Conservation (phyloP, 73 alveolate genomes). For the Uronychia binucleata region DNA sequence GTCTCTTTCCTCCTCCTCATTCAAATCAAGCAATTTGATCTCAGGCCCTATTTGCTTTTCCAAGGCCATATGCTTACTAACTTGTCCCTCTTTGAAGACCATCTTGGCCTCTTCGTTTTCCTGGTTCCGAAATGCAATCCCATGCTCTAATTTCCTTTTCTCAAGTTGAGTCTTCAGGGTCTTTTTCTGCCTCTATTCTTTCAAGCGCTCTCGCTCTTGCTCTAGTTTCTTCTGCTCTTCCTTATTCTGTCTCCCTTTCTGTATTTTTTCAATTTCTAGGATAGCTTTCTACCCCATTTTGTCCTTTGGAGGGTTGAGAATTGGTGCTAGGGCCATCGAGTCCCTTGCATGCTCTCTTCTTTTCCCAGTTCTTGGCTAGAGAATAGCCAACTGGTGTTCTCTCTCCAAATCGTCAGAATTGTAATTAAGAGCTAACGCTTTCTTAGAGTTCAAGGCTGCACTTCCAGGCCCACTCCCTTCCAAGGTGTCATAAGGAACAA, state of each 20-base stretch:
- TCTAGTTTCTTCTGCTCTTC: slow-evolving; percentile 22
- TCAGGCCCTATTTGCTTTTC: slow-evolving; percentile 29
- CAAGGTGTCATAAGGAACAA: slow-evolving; percentile 4
- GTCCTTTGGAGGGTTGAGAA: slow-evolving; percentile 31
- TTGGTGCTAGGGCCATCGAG: slow-evolving; percentile 48
- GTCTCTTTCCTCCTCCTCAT: slow-evolving; percentile 68
- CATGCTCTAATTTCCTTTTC: slow-evolving; percentile 55
- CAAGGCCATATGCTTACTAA: slow-evolving; percentile 10
- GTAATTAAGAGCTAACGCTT: neutral
- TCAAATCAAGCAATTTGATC: slow-evolving; percentile 46
- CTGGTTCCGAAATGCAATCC: slow-evolving; percentile 26
- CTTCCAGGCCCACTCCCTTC: slow-evolving; percentile 13
- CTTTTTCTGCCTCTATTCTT: slow-evolving; percentile 34
- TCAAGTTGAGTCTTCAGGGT: slow-evolving; percentile 24
- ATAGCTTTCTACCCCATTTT: slow-evolving; percentile 42
- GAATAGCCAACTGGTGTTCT: slow-evolving; percentile 14
- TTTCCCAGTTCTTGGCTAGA: slow-evolving; percentile 4
- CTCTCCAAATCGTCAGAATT: slow-evolving; percentile 13
- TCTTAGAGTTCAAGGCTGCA: slow-evolving; percentile 4
- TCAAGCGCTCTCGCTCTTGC: slow-evolving; percentile 30
- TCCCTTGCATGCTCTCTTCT: slow-evolving; percentile 5
- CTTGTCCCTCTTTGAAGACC: slow-evolving; percentile 24
- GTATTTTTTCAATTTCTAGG: slow-evolving; percentile 43
- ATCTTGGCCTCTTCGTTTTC: neutral
- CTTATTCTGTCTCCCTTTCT: slow-evolving; percentile 44